phyloP scores from a whole-genome alignment of 331 rosid genomes.

The Quercus lobata region DNA sequence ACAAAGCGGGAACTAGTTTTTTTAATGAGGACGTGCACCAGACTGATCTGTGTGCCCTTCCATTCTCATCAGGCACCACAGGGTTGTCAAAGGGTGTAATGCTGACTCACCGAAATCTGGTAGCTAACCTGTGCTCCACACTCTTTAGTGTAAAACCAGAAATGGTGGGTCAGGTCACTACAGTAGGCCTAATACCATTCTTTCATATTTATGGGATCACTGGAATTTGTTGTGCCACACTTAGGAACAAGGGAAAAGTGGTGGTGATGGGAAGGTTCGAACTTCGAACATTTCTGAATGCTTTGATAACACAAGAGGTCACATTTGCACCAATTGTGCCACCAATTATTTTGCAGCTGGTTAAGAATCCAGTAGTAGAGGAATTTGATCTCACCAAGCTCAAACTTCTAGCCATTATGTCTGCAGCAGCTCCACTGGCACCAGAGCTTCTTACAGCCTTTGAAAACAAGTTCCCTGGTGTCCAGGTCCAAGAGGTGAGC shows the following conservation, averaged over 20 bases:
- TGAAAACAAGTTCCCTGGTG: constrained; percentile 73
- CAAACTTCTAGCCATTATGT: constrained; percentile 76
- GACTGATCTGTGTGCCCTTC: constrained; percentile 80
- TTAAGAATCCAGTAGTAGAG: constrained; percentile 71
- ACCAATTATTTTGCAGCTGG: constrained; percentile 77
- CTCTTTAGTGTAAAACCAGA: constrained; percentile 56
- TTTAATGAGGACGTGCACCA: constrained; percentile 36
- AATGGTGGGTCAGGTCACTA: constrained; percentile 66
- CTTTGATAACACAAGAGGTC: constrained; percentile 72
- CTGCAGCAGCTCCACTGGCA: constrained; percentile 94
- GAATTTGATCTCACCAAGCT: constrained; percentile 76
- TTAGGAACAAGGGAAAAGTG: constrained; percentile 78
- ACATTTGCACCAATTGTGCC: constrained; percentile 90
- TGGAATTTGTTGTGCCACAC: constrained; percentile 91
- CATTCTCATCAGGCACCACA: constrained; percentile 96
- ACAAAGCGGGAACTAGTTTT: constrained; percentile 34
- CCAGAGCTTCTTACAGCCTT: constrained; percentile 71
- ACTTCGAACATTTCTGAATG: constrained; percentile 57
- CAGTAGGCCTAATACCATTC: constrained; percentile 73
- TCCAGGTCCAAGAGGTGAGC: constrained; percentile 70
- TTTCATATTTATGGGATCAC: constrained; percentile 88
- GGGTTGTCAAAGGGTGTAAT: constrained; percentile 90
- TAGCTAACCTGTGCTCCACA: constrained; percentile 88
- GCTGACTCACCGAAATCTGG: constrained; percentile 72
- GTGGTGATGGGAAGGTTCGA: constrained; percentile 87